Base-by-base conservation (phyloP, 495 filamentous ascomycete genomes). In the Choiromyces venosus region DNA sequence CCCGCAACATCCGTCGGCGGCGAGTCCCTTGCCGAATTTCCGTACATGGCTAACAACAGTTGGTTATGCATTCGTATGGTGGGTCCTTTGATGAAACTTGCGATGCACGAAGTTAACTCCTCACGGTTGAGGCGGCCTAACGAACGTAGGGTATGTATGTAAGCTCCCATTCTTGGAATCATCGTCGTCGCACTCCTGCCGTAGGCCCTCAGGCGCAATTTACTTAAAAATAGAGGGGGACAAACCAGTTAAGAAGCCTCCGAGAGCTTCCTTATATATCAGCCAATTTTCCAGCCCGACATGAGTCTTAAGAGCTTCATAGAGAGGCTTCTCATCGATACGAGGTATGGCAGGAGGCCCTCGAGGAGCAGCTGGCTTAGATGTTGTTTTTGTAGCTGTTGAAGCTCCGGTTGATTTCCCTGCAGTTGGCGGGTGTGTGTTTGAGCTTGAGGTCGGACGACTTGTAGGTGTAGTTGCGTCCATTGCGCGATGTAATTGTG, bases 1-100 rank as follows among this genome's bases (percentile, higher is more conserved):
- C 88, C 91, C 73, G 95, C 96, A 77, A 96, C 91, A 76, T 93
- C 93, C 83, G 91, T 89, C 80, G 97, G 93, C 8, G 95, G 95
- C 80, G 92, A 88, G 82, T 99, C 95, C 72, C 95, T 87, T 36
- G 88, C 91, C 66, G 92, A 86, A 84, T 99, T 99, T 73, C 88
- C 91, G 80, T 91, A 91, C 80, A 99, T 91, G 46, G 91, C 92
- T 80, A 89, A 87, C 69, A 97, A 83, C 70, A 98, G 89, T 81
- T 93, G 91, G 82, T 99, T 99, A 83, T 99, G 95, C 25, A 95
- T 87, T 81, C 96, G 92, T 80, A 90, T 88, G 65, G 83, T 90
- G 79, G 89, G 86, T 66, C 91, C 87, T 80, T 90, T 88, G 68
- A 88, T 86, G 76, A 89, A 91, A 74, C 91, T 83, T 65, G 93